Evolutionary conservation across 225 moss, liverwort and hornwort genomes (phyloP).

Genomic region (Ulota crispa): DNA sequence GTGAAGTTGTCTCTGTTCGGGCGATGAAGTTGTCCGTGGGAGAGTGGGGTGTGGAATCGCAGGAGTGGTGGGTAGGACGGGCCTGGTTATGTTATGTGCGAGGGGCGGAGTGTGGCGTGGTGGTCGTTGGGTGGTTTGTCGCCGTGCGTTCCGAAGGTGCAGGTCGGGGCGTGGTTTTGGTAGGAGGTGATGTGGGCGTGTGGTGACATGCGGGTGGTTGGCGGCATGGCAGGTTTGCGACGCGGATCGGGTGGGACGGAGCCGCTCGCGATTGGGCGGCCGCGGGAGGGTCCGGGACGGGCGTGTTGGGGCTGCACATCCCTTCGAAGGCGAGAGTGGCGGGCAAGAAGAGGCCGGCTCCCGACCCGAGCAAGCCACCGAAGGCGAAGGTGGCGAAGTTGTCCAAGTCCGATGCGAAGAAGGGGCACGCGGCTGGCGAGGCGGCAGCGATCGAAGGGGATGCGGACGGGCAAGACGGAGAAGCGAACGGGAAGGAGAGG

Average conservation of each 20-base stretch:
- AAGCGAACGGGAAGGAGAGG: conserved; percentile 20
- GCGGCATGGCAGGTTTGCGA: conserved; percentile 57
- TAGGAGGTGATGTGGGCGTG: not conserved
- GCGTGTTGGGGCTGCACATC: conserved; percentile 54
- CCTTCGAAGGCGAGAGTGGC: conserved; percentile 51
- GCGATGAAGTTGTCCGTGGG: not conserved
- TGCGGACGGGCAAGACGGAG: conserved; percentile 11
- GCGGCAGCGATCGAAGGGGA: conserved; percentile 3
- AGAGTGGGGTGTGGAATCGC: not conserved
- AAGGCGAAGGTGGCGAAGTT: conserved; percentile 69
- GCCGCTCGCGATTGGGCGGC: conserved; percentile 77
- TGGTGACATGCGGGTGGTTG: conserved; percentile 2
- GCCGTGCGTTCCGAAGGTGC: not conserved
- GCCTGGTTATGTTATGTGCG: not conserved
- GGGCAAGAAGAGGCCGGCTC: conserved; percentile 62
- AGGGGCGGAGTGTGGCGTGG: not conserved
- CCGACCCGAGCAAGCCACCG: conserved; percentile 63
- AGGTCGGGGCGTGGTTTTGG: not conserved
- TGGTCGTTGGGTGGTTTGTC: not conserved
- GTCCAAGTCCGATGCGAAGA: conserved; percentile 54
- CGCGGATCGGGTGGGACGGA: conserved; percentile 70
- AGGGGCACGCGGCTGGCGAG: conserved; percentile 23
- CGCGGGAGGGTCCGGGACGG: conserved; percentile 75
- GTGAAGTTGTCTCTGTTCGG: not conserved
- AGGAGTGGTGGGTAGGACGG: not conserved